phyloP scores from a whole-genome alignment of 805 yeast species.

The Wickerhamiella brachini region DNA sequence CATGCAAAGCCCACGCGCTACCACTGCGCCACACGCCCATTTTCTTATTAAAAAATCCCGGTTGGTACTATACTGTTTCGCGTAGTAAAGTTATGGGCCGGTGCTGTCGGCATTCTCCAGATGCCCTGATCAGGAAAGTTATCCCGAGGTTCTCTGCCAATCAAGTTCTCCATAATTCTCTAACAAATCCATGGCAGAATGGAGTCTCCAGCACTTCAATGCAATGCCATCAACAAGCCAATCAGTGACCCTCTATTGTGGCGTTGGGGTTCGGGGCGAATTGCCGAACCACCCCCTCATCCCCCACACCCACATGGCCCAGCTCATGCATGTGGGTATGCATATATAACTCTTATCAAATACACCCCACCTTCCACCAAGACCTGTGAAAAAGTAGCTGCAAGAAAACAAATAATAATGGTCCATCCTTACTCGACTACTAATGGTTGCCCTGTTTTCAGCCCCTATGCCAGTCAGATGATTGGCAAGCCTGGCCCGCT shows the following conservation, averaged over 20 bases:
- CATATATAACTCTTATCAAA: background rate
- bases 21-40: conserved; percentile 15
- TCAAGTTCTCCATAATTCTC: background rate
- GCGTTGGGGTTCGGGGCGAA: background rate
- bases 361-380: background rate
- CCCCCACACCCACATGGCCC: background rate
- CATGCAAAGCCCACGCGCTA: conserved; percentile 16
- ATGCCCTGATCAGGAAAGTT: background rate
- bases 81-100: no score
- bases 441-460: conserved; percentile 41
- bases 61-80: background rate
- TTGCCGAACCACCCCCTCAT: background rate
- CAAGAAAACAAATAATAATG: background rate
- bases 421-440: conserved; percentile 30
- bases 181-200: background rate
- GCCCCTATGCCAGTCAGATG: conserved; percentile 41
- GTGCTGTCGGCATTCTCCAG: no score
- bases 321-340: background rate
- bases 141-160: background rate
- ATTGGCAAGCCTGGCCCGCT: conserved; percentile 46
- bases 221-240: background rate
- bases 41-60: background rate
- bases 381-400: no score
- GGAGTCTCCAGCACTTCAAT: no score
- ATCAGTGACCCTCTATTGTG: background rate